phyloP scores from a whole-genome alignment of 306 rosid species.

The Leucaena leucocephala region DNA sequence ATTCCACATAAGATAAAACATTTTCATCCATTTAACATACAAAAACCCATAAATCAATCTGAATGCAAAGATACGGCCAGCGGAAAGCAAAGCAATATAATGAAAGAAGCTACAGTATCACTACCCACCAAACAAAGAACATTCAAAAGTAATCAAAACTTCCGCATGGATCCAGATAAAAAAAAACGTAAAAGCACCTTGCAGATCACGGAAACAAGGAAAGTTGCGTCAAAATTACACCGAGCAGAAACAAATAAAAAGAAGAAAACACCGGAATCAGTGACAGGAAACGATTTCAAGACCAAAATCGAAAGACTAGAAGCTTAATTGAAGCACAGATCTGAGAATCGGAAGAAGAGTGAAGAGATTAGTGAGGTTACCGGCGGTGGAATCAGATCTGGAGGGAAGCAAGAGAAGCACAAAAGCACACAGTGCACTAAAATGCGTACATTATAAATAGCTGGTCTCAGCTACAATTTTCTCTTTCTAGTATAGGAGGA shows the following conservation, averaged over 20 bases:
- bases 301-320: neutral
- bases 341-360: neutral
- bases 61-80: slow-evolving; percentile 1
- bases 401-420: slow-evolving; percentile 18
- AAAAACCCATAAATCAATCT: slow-evolving; percentile 19
- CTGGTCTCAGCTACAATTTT: too few species aligned
- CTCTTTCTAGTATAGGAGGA: too few species aligned
- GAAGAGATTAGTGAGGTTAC: slow-evolving; percentile 21
- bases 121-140: neutral
- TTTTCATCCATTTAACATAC: neutral
- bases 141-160: neutral
- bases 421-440: neutral
- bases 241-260: neutral
- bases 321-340: slow-evolving; percentile 28
- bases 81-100: neutral
- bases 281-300: neutral
- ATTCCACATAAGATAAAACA: neutral
- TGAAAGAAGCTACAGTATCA: neutral
- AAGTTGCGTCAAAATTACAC: slow-evolving; percentile 16
- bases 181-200: neutral
- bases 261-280: slow-evolving; percentile 3
- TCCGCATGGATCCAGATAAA: slow-evolving; percentile 4
- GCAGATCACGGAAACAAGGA: neutral
- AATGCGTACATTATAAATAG: slow-evolving; percentile 39
- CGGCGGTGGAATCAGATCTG: slow-evolving; percentile 45